Base-by-base conservation (phyloP, 257 asterid genomes). In the Fraxinus americana region DNA sequence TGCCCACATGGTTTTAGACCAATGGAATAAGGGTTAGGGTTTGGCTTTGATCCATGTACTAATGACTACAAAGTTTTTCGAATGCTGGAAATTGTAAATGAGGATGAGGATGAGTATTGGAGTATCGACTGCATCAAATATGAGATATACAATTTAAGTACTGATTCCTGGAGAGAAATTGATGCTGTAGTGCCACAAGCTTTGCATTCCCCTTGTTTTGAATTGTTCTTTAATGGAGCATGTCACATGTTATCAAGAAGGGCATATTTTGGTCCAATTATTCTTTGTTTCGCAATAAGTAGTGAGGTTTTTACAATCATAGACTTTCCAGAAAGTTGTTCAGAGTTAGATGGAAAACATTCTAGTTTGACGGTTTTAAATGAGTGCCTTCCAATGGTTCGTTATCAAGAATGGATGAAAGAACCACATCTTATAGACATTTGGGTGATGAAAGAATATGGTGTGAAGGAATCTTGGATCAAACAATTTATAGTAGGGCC, bases 371-470 rank as follows among this genome's bases (percentile, higher is more conserved):
- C 38, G 4, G 61, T 75, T 38, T 0, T 19, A n/a, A 38, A 74
- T 11, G 78, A 74, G 38, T 74, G 71, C 19, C 71, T 74, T 74
- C 54, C 78, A 38, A 61, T 59, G 2, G 57, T 74, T 35, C 1
- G 61, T 32, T 8, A 36, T 21, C 4, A n/a, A 8, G 10, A 5
- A 8, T 7, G 13, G 36, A 2, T 36, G 0, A n/a, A 57, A 16
- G 27, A 54, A 3, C 61, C 61, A 50, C 19, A 5, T 0, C 35
- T 16, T 16, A 4, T 54, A 14, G 54, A 74, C 35, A 38, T 74
- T 57, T 74, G 78, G 78, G 78, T 74, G 34, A 74, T 74, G 78
- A 74, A 25, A 8, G 78, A 57, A 41, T 74, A 74, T 35, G 78
- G 78, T 10, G 36, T 61, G 78, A 74, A 25, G 27, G 78, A 57